Percentiles rank a stretch among this genome's conserved stretches.
phyloP scores from a whole-genome alignment of 352 stramenopile species.

The Phytopythium cucurbitacearum region DNA sequence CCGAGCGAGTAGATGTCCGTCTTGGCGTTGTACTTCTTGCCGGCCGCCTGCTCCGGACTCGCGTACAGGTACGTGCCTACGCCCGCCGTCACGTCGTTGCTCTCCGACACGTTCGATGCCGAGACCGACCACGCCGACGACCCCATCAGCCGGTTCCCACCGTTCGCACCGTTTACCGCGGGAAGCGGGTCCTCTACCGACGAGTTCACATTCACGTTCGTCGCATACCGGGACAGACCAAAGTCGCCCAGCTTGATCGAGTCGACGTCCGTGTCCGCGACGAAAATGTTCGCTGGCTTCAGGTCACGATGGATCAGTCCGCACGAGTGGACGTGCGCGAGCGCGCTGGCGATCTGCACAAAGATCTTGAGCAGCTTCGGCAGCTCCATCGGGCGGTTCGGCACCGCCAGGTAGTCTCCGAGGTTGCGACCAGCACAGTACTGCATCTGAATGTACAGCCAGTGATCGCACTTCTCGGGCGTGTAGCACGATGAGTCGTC shows the following conservation, averaged over 20 bases:
- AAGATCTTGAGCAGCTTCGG: slow-evolving; percentile 84
- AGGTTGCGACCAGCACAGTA: slow-evolving; percentile 87
- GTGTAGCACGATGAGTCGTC: slow-evolving; percentile 50
- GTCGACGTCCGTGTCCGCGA: slow-evolving; percentile 77
- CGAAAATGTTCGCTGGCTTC: slow-evolving; percentile 92
- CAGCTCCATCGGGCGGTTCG: slow-evolving; percentile 67
- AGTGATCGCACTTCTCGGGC: slow-evolving; percentile 72
- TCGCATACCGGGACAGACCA: slow-evolving; percentile 79
- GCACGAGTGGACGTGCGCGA: slow-evolving; percentile 88
- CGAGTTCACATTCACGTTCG: slow-evolving; percentile 67
- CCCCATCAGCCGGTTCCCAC: slow-evolving; percentile 25
- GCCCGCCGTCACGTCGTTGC: slow-evolving; percentile 77
- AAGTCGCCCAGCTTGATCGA: slow-evolving; percentile 91
- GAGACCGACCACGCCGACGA: slow-evolving; percentile 56
- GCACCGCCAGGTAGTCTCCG: slow-evolving; percentile 75
- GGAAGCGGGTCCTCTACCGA: slow-evolving; percentile 27
- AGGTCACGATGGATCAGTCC: slow-evolving; percentile 90
- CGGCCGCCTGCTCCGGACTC: slow-evolving; percentile 87
- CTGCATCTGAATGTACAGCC: slow-evolving; percentile 92
- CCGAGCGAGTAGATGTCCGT: slow-evolving; percentile 89
- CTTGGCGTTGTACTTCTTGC: slow-evolving; percentile 90
- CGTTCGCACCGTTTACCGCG: slow-evolving; percentile 1
- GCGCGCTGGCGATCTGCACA: slow-evolving; percentile 84
- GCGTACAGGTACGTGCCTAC: slow-evolving; percentile 91
- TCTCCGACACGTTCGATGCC: slow-evolving; percentile 66